Percentiles rank a stretch among this genome's conserved stretches.
These are phyloP conservation scores for Kwoniella heveanensis DNA, from an alignment of 768 basidiomycete genomes.

Conservation along the genomic window DNA sequence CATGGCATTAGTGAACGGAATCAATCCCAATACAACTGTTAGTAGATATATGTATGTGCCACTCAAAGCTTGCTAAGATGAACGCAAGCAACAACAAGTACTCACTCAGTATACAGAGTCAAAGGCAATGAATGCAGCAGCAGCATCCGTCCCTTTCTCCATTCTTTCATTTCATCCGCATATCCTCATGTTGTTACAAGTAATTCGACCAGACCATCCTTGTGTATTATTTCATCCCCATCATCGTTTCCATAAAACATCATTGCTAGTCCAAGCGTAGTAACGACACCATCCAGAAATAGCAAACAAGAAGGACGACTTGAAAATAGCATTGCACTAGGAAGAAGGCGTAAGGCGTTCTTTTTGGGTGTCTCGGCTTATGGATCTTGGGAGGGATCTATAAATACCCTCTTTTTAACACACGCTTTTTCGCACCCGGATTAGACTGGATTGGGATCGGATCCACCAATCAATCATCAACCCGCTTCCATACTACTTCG, in stretches of 20 bases:
- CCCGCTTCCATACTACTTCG: no score
- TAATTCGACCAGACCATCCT: no score
- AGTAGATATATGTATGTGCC: no score
- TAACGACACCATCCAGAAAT: no score
- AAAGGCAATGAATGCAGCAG: neutral
- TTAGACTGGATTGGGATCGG: neutral
- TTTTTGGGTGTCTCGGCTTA: neutral
- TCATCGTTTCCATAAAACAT: neutral
- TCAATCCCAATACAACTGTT: no score
- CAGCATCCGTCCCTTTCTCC: neutral
- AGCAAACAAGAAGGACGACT: neutral
- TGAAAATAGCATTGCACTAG: neutral
- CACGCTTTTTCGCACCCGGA: neutral
- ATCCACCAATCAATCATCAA: no score
- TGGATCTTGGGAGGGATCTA: neutral
- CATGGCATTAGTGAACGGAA: neutral
- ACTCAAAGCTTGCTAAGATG: neutral
- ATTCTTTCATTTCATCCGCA: neutral
- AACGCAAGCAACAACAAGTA: neutral
- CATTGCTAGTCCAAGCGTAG: no score
- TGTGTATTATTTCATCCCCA: no score
- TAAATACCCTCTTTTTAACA: constrained; percentile 1
- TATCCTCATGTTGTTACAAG: constrained; percentile 1
- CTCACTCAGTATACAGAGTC: neutral
- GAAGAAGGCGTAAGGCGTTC: neutral